A percentile compares a stretch with the other conserved stretches of the same genome.
Evolutionary conservation across 1,284 basidiomycete genomes (phyloP).

Genomic region (Naganishia liquefaciens): DNA sequence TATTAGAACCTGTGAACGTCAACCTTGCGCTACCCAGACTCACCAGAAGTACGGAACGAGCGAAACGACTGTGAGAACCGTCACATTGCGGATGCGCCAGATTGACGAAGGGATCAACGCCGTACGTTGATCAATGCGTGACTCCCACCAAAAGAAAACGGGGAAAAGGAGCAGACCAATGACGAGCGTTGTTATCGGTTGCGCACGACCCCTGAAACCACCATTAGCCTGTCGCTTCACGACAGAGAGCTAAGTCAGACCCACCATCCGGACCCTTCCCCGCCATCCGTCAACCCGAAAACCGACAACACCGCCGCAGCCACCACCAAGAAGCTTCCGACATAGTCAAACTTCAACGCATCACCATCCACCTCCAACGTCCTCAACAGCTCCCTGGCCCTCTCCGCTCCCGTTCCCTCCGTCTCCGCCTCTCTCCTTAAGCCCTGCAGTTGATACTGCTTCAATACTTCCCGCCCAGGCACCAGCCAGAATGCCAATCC

Average conservation of each 20-base stretch:
- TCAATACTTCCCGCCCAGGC: conserved; percentile 31
- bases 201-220: conserved; percentile 27
- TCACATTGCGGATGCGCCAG: conserved; percentile 50
- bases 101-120: conserved; percentile 45
- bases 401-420: conserved; percentile 16
- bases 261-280: conserved; percentile 32
- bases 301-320: conserved; percentile 28
- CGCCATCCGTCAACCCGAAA: conserved; percentile 34
- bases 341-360: conserved; percentile 43
- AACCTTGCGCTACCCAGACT: neutral
- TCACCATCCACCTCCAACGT: conserved; percentile 34
- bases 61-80: conserved; percentile 43
- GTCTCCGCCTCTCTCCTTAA: conserved; percentile 13
- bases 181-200: conserved; percentile 32
- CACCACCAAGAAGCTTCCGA: conserved; percentile 40
- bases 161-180: conserved; percentile 43
- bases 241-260: neutral
- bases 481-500: conserved; percentile 34
- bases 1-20: neutral
- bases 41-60: conserved; percentile 48
- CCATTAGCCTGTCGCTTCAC: neutral
- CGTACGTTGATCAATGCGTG: conserved; percentile 40
- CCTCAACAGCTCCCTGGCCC: conserved; percentile 30
- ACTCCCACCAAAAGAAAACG: conserved; percentile 44
- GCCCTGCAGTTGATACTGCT: conserved; percentile 26